Conservation (phyloP, 305 asterid species). For the Fraxinus floribunda region DNA sequence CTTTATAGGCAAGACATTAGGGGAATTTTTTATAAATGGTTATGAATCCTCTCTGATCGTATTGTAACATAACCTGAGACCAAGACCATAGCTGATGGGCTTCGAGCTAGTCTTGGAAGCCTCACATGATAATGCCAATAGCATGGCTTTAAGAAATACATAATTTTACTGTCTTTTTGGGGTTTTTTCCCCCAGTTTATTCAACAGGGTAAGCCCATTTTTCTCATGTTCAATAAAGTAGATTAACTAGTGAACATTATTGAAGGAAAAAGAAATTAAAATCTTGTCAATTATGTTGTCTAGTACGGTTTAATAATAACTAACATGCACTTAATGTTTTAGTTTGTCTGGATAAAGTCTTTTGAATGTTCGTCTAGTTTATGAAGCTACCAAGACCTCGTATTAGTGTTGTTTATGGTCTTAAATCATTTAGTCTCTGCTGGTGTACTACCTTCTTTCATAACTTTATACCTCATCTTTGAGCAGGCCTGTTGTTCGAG, state of each 20-base stretch:
- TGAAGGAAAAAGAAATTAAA: not conserved
- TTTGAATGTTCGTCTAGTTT: not conserved
- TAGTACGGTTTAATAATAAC: not conserved
- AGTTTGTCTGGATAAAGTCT: not conserved
- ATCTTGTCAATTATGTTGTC: not conserved
- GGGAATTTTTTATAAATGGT: not conserved
- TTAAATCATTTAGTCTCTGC: not conserved
- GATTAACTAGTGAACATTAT: not conserved
- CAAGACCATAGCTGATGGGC: slow-evolving; percentile 84
- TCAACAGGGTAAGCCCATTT: not conserved
- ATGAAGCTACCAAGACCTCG: not conserved
- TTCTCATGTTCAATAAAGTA: not conserved
- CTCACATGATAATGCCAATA: slow-evolving; percentile 65
- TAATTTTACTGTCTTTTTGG: not conserved
- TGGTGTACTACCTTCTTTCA: not conserved
- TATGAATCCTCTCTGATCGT: slow-evolving; percentile 33
- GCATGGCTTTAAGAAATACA: not conserved
- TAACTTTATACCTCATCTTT: not conserved
- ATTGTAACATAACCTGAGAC: slow-evolving; percentile 61
- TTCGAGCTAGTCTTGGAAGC: slow-evolving; percentile 81
- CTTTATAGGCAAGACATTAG: not conserved
- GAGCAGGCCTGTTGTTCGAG: slow-evolving; percentile 86
- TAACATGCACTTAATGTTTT: not conserved
- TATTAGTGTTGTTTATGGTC: not conserved
- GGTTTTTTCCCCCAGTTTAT: not conserved